These are phyloP conservation scores for Acer negundo DNA, from an alignment of 345 rosid genomes.

Conservation along the genomic window DNA sequence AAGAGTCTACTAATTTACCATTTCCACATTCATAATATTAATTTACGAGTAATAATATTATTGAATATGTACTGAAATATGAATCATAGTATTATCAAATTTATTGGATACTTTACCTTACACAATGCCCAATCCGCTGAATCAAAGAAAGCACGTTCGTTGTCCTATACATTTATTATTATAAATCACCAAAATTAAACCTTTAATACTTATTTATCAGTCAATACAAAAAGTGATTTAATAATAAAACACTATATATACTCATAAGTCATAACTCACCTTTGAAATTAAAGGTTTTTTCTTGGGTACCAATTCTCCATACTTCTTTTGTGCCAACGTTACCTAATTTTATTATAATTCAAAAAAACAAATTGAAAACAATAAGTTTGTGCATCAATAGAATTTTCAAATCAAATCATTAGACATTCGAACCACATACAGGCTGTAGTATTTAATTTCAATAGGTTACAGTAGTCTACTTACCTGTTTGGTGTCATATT, in stretches of 20 bases:
- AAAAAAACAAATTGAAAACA: neutral
- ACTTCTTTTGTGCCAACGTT: constrained; percentile 37
- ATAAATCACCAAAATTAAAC: neutral
- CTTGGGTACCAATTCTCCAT: constrained; percentile 77
- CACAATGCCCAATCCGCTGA: constrained; percentile 91
- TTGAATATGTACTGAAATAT: too few species aligned
- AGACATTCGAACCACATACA: too few species aligned
- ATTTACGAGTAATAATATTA: too few species aligned
- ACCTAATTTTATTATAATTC: constrained; percentile 26
- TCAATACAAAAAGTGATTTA: too few species aligned
- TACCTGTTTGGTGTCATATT: too few species aligned
- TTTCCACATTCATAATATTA: neutral
- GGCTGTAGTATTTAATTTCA: too few species aligned
- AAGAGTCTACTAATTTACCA: neutral
- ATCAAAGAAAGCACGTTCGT: constrained; percentile 85
- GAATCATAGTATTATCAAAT: too few species aligned
- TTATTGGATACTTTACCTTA: constrained; percentile 45
- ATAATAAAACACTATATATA: neutral
- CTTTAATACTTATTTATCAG: neutral
- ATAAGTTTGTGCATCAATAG: too few species aligned
- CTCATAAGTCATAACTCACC: constrained; percentile 31
- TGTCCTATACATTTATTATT: constrained; percentile 42
- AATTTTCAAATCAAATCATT: too few species aligned
- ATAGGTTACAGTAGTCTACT: too few species aligned
- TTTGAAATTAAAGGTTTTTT: constrained; percentile 82